Conservation (phyloP, 139 green algal genomes). For the Coccomyxa sp. region DNA sequence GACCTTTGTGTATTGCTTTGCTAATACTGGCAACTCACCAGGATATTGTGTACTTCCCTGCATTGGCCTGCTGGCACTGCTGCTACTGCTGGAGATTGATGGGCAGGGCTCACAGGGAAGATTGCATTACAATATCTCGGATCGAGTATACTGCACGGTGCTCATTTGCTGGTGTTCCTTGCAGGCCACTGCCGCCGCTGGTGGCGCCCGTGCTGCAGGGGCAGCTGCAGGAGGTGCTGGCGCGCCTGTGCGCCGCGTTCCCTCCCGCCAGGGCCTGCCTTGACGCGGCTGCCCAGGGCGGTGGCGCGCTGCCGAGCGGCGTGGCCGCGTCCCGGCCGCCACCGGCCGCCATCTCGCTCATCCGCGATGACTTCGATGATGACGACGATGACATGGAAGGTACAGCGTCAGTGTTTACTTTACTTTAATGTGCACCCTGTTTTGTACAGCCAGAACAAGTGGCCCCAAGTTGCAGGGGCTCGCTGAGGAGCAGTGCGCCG, state of each 20-base stretch:
- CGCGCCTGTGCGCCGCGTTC: conserved; percentile 49
- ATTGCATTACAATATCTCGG: too few relatives aligned
- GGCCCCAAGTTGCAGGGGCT: too few relatives aligned
- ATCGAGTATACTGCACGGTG: too few relatives aligned
- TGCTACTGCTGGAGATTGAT: too few relatives aligned
- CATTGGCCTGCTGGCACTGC: too few relatives aligned
- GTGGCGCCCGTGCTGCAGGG: conserved; percentile 35
- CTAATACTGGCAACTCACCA: too few relatives aligned
- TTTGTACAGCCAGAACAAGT: too few relatives aligned
- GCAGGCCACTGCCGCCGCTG: conserved; percentile 49
- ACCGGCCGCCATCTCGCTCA: neutral
- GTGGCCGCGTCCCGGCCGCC: neutral
- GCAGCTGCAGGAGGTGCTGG: conserved; percentile 34
- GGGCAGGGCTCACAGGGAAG: too few relatives aligned
- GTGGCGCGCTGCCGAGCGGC: neutral
- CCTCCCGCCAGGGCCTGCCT: conserved; percentile 48
- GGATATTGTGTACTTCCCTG: too few relatives aligned
- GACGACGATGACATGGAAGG: neutral
- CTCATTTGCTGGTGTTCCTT: neutral
- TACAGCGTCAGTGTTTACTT: neutral
- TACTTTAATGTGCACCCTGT: too few relatives aligned
- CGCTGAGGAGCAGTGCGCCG: too few relatives aligned
- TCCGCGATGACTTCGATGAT: neutral
- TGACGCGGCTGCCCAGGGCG: conserved; percentile 9
- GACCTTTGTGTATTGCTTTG: too few relatives aligned